A percentile compares a stretch with the other conserved stretches of the same genome.
Conservation (phyloP, 352 stramenopile genomes). For the Globisporangium emineosum region DNA sequence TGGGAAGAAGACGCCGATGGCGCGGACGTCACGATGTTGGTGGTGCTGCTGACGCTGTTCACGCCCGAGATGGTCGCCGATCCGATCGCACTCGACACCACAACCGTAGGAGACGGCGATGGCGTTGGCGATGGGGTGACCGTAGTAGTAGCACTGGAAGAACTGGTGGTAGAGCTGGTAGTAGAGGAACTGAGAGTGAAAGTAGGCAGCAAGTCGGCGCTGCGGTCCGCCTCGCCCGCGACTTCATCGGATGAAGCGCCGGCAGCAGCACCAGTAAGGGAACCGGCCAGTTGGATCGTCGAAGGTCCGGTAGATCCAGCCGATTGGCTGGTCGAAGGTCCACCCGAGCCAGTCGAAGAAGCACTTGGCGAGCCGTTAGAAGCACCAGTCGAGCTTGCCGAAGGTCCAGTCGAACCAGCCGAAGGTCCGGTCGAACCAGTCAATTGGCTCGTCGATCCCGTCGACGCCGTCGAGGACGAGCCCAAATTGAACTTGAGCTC, state of each 20-base stretch:
- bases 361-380: background rate
- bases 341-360: constrained; percentile 2
- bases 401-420: too few relatives aligned
- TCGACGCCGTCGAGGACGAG: background rate
- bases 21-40: background rate
- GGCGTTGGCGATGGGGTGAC: background rate
- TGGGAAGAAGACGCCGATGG: background rate
- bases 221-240: constrained; percentile 7
- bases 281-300: background rate
- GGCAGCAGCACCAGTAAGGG: background rate
- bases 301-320: too few relatives aligned
- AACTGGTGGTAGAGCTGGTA: background rate
- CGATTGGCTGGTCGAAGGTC: background rate
- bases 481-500: constrained; percentile 9
- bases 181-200: background rate
- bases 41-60: background rate
- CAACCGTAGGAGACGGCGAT: background rate
- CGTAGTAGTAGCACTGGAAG: background rate
- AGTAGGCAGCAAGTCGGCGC: background rate
- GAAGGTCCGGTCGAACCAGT: background rate
- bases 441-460: background rate
- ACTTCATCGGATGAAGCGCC: background rate
- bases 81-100: constrained; percentile 5
- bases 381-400: background rate
- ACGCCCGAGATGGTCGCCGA: background rate